These are phyloP conservation scores for Colletotrichum abscissum DNA, from an alignment of 2,329 filamentous ascomycete genomes.

Conservation along the genomic window DNA sequence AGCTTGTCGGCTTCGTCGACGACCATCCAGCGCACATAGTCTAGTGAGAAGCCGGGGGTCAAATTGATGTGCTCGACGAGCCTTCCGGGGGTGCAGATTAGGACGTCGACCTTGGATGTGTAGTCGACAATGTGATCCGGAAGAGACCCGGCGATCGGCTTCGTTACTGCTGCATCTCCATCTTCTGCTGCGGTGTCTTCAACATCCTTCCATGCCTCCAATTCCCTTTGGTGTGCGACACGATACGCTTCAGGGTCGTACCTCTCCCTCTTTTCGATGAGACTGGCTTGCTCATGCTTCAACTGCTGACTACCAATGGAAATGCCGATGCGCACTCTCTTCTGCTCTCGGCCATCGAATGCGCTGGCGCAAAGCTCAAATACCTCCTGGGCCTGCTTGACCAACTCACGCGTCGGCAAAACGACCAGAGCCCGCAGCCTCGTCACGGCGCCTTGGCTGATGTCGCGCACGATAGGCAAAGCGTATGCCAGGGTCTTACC, in stretches of 20 bases:
- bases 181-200: slow-evolving; percentile 52
- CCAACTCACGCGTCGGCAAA: slow-evolving; percentile 90
- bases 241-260: slow-evolving; percentile 75
- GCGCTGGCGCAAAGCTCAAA: slow-evolving; percentile 79
- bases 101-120: slow-evolving; percentile 82
- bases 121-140: slow-evolving; percentile 73
- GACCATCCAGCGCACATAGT: slow-evolving; percentile 86
- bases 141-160: slow-evolving; percentile 45
- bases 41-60: slow-evolving; percentile 84
- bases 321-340: slow-evolving; percentile 81
- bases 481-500: slow-evolving; percentile 96
- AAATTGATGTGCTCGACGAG: slow-evolving; percentile 90
- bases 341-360: slow-evolving; percentile 66
- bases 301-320: slow-evolving; percentile 86
- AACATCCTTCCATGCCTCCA: slow-evolving; percentile 55
- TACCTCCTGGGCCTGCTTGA: slow-evolving; percentile 84
- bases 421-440: slow-evolving; percentile 84
- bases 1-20: slow-evolving; percentile 96
- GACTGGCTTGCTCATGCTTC: slow-evolving; percentile 66
- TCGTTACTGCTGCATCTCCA: slow-evolving; percentile 51
- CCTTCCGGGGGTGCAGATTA: slow-evolving; percentile 92
- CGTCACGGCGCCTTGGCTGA: slow-evolving; percentile 73
- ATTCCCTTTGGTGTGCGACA: slow-evolving; percentile 52
- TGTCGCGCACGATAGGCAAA: slow-evolving; percentile 82
- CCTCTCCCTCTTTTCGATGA: slow-evolving; percentile 58